A percentile compares a stretch with the other conserved stretches of the same genome.
Conservation (phyloP, 1,139 yeast genomes). For the Saccharomycopsis phalli region DNA sequence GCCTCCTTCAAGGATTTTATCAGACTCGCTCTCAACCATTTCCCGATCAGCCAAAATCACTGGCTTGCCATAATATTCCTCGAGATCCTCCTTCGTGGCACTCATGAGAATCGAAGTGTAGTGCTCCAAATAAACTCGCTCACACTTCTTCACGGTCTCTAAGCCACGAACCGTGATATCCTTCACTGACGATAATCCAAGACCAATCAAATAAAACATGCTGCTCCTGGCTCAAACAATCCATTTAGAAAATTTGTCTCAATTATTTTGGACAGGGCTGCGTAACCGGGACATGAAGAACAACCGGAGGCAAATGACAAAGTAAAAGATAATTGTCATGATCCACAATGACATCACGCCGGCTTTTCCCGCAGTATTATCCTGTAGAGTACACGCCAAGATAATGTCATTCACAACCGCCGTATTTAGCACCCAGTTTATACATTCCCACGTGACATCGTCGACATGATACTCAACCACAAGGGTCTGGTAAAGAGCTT, state of each 20-base stretch:
- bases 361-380: background rate
- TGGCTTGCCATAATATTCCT: conserved; percentile 75
- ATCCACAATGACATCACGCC: too few relatives aligned
- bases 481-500: background rate
- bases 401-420: background rate
- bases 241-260: background rate
- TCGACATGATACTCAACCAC: background rate
- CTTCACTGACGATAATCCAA: conserved; percentile 80
- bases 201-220: conserved; percentile 86
- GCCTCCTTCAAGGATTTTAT: conserved; percentile 68
- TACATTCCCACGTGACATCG: background rate
- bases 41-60: conserved; percentile 90
- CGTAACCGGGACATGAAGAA: background rate
- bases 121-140: conserved; percentile 87
- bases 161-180: conserved; percentile 95
- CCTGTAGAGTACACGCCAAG: background rate
- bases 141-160: conserved; percentile 72
- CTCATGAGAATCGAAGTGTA: conserved; percentile 95
- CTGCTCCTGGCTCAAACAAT: conserved; percentile 4
- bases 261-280: background rate
- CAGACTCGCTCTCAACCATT: conserved; percentile 84
- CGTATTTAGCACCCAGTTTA: background rate
- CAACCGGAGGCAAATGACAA: background rate
- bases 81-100: conserved; percentile 60
- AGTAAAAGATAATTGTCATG: too few relatives aligned